Conservation (phyloP, 805 yeast species). For the Yamadazyma paraphyllophila region DNA sequence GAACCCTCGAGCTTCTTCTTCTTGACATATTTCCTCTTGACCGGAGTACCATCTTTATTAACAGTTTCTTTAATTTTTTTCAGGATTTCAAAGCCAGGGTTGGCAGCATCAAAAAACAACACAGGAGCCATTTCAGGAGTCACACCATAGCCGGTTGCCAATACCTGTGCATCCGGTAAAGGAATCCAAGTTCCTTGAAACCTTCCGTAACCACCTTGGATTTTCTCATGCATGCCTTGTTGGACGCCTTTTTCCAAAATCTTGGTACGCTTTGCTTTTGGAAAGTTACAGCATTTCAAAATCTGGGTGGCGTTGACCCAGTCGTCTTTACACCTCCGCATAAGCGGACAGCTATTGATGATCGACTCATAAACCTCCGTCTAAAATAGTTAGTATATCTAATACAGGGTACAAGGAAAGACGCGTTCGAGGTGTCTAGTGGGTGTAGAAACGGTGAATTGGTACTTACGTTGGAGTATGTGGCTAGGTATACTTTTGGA, state of each 20-base stretch:
- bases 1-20: conserved; percentile 65
- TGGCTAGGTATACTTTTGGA: conserved; percentile 44
- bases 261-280: conserved; percentile 90
- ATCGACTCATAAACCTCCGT: conserved; percentile 71
- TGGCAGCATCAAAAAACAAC: conserved; percentile 34
- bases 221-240: conserved; percentile 82
- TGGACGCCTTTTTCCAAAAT: conserved; percentile 93
- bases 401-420: neutral
- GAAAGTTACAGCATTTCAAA: conserved; percentile 87
- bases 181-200: conserved; percentile 99
- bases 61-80: conserved; percentile 31
- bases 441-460: neutral
- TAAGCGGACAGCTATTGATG: conserved; percentile 67
- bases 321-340: conserved; percentile 87
- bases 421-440: conserved; percentile 1
- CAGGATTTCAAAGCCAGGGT: conserved; percentile 36
- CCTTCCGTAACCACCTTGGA: conserved; percentile 96
- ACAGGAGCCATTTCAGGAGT: conserved; percentile 42
- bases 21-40: conserved; percentile 43
- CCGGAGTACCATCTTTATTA: conserved; percentile 40
- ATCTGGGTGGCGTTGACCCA: conserved; percentile 99
- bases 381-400: conserved; percentile 20
- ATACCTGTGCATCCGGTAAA: conserved; percentile 58
- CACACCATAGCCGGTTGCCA: conserved; percentile 41
- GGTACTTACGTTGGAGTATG: conserved; percentile 43